Base-by-base conservation (phyloP, 345 rosid species). In the Cardamine occulta region DNA sequence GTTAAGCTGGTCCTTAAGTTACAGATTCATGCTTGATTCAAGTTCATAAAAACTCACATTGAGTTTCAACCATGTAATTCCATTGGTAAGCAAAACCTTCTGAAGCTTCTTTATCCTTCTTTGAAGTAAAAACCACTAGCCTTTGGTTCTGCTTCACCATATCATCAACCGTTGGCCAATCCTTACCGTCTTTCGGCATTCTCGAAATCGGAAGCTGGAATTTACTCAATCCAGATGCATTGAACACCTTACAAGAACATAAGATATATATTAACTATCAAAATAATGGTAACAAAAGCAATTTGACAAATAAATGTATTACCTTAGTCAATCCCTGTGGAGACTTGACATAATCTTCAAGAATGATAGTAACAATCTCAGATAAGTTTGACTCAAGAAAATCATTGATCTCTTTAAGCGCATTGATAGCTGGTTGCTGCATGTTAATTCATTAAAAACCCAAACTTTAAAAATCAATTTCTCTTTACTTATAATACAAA, bases 81-180 rank as follows among this genome's bases (percentile, higher is more conserved):
- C 99, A 95, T 64, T 85, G 85, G 76, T 85, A 92, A 64, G 98
- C 99, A 66, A 95, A 84, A 19, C 96, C 97, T 74, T 92, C 99
- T 0, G 96, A 82, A 48, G 97, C 91, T 83, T 92, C 97, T 73
- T 95, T 95, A 18, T 52, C 68, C 4, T 84, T 77, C 63, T 84
- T 87, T 13, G 98, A 95, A 47, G 98, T 92, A 80, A 92, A 95
- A 6, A 92, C 97, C 45, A 95, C 87, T 47, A 92, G 83, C 7
- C 97, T 86, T 79, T 92, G 88, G 70, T 90, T 95, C 70, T 89
- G 77, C 82, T 87, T 63, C 47, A 82, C 97, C 99, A 95, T 95
- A 52, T 89, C 91, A 79, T 90, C 93, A 8, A 95, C 91, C 0
- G 81, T 88, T 19, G 99, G 99, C 99, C 99, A 95, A 69, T 92